These are phyloP conservation scores for Solanum pennellii DNA, from an alignment of 257 asterid species.

Conservation along the genomic window DNA sequence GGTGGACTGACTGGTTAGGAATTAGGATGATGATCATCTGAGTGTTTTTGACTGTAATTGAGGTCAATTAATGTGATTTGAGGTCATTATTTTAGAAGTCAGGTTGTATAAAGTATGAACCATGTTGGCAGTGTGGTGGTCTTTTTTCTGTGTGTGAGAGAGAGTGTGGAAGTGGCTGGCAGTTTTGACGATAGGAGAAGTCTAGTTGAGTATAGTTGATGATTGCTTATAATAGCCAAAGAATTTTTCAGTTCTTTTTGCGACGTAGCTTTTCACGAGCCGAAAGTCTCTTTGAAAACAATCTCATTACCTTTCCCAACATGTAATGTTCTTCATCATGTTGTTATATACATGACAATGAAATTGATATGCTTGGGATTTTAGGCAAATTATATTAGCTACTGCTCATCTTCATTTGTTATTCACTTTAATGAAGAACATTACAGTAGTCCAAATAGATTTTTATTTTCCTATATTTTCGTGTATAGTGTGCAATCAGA, in stretches of 20 bases:
- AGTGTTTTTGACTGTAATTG: background rate
- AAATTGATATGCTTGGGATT: background rate
- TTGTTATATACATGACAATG: background rate
- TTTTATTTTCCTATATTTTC: background rate
- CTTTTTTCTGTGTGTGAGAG: background rate
- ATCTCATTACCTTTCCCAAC: background rate
- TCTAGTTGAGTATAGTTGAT: background rate
- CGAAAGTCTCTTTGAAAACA: background rate
- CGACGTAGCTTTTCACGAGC: background rate
- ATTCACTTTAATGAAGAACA: background rate
- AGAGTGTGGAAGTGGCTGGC: background rate
- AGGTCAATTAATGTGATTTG: background rate
- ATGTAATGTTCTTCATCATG: no score
- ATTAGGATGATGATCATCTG: background rate
- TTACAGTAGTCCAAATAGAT: background rate
- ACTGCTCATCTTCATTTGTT: background rate
- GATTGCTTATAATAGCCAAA: background rate
- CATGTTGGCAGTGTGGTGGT: background rate
- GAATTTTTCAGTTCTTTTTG: background rate
- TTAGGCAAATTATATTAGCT: background rate
- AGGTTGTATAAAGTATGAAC: background rate
- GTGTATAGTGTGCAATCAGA: background rate
- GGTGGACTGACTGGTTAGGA: background rate
- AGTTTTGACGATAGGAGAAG: background rate
- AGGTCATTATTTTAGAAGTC: background rate